Evolutionary conservation across 257 asterid genomes (phyloP).

Genomic region (Lithospermum erythrorhizon): DNA sequence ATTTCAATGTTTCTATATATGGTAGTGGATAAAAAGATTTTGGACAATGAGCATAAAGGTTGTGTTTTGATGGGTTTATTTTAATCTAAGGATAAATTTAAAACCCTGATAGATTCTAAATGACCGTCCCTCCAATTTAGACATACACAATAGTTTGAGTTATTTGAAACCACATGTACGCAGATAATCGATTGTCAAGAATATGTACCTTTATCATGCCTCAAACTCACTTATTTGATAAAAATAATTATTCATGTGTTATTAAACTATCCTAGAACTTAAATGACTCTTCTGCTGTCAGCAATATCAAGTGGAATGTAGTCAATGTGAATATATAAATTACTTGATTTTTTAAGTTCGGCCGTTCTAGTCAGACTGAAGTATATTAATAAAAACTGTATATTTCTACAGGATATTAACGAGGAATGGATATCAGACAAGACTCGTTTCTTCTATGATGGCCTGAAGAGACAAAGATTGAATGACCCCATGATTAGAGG

Average conservation of each 20-base stretch:
- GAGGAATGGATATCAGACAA: conserved; percentile 99
- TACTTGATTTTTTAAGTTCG: background rate
- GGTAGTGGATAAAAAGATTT: no score
- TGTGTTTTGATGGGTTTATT: no score
- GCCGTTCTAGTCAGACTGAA: conserved; percentile 1
- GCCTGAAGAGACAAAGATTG: conserved; percentile 94
- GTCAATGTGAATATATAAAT: background rate
- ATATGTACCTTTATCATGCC: background rate
- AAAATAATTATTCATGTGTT: background rate
- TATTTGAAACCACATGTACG: background rate
- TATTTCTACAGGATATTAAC: conserved; percentile 64
- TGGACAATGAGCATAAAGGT: no score
- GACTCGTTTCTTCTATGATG: conserved; percentile 96
- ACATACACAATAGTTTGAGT: background rate
- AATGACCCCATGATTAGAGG: conserved; percentile 98
- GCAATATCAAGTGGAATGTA: background rate
- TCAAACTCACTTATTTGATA: background rate
- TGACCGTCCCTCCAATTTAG: background rate
- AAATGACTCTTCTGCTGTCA: background rate
- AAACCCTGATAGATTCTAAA: no score
- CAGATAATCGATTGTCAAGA: background rate
- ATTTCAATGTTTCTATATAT: no score
- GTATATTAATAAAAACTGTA: conserved; percentile 6
- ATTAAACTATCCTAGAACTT: background rate
- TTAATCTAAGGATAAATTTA: no score